These are phyloP conservation scores for Oryza nivara DNA, from an alignment of 176 grass and related monocot species.

Conservation along the genomic window DNA sequence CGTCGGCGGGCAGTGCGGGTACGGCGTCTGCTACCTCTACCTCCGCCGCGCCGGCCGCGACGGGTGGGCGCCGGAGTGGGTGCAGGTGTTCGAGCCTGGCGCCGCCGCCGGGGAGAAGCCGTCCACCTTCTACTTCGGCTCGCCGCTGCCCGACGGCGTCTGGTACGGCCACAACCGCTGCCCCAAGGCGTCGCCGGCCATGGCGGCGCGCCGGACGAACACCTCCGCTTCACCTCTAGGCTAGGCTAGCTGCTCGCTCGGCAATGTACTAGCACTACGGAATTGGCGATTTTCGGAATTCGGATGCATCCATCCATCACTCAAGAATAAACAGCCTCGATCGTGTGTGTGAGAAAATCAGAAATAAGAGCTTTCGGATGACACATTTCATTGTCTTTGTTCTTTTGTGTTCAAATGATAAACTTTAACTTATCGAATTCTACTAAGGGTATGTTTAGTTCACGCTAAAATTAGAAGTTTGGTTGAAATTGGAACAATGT, in stretches of 20 bases:
- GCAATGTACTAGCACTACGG: not conserved
- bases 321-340: not conserved
- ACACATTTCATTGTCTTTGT: not conserved
- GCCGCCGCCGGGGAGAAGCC: conserved; percentile 12
- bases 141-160: conserved; percentile 58
- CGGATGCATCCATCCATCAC: not conserved
- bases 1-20: conserved; percentile 66
- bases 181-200: conserved; percentile 10
- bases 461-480: too few relatives aligned
- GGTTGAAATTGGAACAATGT: too few relatives aligned
- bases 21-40: conserved; percentile 91
- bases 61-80: conserved; percentile 78
- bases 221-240: not conserved
- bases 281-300: not conserved
- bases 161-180: conserved; percentile 85
- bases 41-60: conserved; percentile 64
- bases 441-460: too few relatives aligned
- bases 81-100: conserved; percentile 62
- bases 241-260: not conserved
- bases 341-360: not conserved
- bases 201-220: not conserved
- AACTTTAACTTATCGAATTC: not conserved
- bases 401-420: not conserved
- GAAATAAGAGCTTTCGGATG: not conserved
- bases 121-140: conserved; percentile 70